phyloP scores from a whole-genome alignment of 306 rosid species.

The Arachis hypogaea region DNA sequence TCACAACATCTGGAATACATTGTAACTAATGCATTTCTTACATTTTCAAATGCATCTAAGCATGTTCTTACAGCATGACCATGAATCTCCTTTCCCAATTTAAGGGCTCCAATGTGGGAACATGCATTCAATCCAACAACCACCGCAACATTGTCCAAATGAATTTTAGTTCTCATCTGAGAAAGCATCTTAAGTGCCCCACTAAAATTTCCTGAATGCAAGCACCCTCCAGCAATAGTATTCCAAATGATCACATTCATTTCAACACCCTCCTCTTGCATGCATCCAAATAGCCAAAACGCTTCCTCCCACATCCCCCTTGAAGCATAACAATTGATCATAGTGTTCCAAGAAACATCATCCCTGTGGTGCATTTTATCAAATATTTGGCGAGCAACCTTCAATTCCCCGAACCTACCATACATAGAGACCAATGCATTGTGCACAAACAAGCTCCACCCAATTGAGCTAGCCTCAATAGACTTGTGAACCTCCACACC shows the following conservation, averaged over 20 bases:
- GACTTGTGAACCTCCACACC: conserved; percentile 73
- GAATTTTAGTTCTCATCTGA: conserved; percentile 58
- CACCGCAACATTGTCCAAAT: conserved; percentile 72
- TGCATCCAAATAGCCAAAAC: conserved; percentile 56
- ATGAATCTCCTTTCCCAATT: conserved; percentile 84
- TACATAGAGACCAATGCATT: conserved; percentile 90
- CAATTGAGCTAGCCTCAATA: conserved; percentile 51
- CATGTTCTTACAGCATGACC: conserved; percentile 63
- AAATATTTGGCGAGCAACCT: conserved; percentile 72
- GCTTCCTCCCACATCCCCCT: conserved; percentile 80
- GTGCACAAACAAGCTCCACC: conserved; percentile 73
- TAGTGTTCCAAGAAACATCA: conserved; percentile 77
- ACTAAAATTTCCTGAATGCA: conserved; percentile 53
- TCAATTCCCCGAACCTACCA: conserved; percentile 71
- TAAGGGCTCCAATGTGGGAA: conserved; percentile 71
- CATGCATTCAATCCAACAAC: conserved; percentile 71
- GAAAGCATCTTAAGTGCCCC: conserved; percentile 69
- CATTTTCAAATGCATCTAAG: conserved; percentile 50
- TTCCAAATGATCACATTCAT: conserved; percentile 72
- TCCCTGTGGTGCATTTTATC: conserved; percentile 72
- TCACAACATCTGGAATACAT: conserved; percentile 90
- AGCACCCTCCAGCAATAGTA: conserved; percentile 76
- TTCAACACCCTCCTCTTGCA: conserved; percentile 57
- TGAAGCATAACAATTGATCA: conserved; percentile 74
- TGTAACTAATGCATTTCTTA: conserved; percentile 75